phyloP scores from a whole-genome alignment of 306 rosid genomes.

The Cucurbita pepo region DNA sequence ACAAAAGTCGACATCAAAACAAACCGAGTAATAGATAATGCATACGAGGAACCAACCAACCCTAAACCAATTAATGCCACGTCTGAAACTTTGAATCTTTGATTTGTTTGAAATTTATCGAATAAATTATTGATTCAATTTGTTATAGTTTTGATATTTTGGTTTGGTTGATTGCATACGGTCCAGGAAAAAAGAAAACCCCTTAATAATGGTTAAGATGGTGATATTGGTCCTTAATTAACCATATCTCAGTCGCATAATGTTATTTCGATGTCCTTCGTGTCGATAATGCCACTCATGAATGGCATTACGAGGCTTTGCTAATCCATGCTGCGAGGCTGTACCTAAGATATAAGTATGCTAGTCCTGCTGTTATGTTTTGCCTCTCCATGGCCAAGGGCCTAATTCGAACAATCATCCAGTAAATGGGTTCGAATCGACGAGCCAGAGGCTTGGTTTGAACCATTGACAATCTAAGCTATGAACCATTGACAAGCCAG shows the following conservation, averaged over 20 bases:
- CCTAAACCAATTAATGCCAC: not conserved
- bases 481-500: conserved; percentile 29
- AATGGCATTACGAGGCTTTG: conserved; percentile 50
- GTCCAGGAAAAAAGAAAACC: not conserved
- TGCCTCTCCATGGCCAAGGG: not conserved
- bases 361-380: not conserved
- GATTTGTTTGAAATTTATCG: no score
- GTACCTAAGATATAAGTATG: conserved; percentile 78
- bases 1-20: not conserved
- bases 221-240: conserved; percentile 44
- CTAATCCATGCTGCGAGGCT: conserved; percentile 71
- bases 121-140: not conserved
- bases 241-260: conserved; percentile 61
- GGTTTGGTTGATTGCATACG: not conserved
- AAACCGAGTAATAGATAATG: not conserved
- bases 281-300: conserved; percentile 71
- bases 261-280: conserved; percentile 69
- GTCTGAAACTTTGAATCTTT: not conserved
- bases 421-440: conserved; percentile 64
- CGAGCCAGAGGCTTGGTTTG: conserved; percentile 19
- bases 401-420: conserved; percentile 47
- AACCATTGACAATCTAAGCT: conserved; percentile 13
- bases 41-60: not conserved
- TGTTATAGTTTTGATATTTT: not conserved
- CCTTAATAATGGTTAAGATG: no score